A percentile compares a stretch with the other conserved stretches of the same genome.
Evolutionary conservation across 331 rosid species (phyloP).

Genomic region (Pyracantha coccinea): DNA sequence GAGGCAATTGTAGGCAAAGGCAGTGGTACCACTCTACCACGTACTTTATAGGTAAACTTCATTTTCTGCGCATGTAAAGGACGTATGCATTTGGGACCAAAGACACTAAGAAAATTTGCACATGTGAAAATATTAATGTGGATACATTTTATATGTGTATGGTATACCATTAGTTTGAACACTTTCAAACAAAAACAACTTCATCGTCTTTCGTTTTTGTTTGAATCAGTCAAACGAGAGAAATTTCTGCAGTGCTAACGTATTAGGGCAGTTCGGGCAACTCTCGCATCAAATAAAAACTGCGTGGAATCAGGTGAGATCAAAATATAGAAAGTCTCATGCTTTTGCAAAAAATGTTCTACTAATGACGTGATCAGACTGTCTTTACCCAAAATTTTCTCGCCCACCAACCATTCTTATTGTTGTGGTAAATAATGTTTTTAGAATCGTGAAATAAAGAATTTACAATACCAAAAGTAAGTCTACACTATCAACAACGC

Average conservation of each 20-base stretch:
- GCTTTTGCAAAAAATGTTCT: background rate
- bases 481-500: background rate
- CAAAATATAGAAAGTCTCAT: background rate
- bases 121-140: too few relatives aligned
- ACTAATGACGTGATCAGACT: too few relatives aligned
- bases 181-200: too few relatives aligned
- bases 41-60: background rate
- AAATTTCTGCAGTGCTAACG: too few relatives aligned
- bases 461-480: background rate
- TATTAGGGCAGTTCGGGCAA: background rate
- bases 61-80: background rate
- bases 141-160: too few relatives aligned
- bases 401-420: background rate
- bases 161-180: too few relatives aligned
- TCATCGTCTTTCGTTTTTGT: too few relatives aligned
- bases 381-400: background rate
- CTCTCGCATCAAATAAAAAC: background rate
- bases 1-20: background rate
- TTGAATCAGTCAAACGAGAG: too few relatives aligned
- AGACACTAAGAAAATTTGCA: too few relatives aligned
- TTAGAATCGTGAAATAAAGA: too few relatives aligned
- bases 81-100: too few relatives aligned
- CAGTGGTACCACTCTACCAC: background rate
- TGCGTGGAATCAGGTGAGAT: background rate
- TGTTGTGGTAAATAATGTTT: background rate